Base-by-base conservation (phyloP, 164 flowering plant genomes). In the Liriodendron chinense region DNA sequence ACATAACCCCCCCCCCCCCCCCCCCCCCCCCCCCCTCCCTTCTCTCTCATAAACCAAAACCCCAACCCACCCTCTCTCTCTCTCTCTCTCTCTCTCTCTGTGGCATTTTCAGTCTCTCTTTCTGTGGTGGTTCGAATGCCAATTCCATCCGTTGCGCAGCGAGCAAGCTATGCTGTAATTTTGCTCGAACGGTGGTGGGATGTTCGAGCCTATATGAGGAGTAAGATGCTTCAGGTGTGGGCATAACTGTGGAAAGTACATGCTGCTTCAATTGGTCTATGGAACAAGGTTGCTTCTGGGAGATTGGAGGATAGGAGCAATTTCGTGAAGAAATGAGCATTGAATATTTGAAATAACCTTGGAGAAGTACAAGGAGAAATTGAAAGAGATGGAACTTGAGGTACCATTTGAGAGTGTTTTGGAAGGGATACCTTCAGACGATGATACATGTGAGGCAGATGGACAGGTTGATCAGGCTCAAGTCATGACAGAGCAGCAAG, bases 111-210 rank as follows among this genome's bases (percentile, higher is more conserved):
- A n/a, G n/a, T n/a, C n/a, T n/a, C n/a, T n/a, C n/a, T n/a, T n/a
- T n/a, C n/a, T n/a, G n/a, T 48, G 93, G 94, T 65, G 98, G 94
- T 80, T 82, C 83, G 71, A 92, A 89, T 80, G 84, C 97, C 34
- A 90, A 91, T 75, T 87, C 92, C 26, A 85, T 89, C 72, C 91
- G 90, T 85, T 96, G 47, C 85, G 95, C 47, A 87, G 93, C 78
- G 94, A 96, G 86, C 99, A 94, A 82, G 99, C 98, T 25, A 96
- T 96, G 98, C 47, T 96, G 85, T 96, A 94, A 90, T 96, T 71
- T 80, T 96, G 84, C 89, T 92, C 23, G 99, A 96, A 75, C 83
- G 99, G 25, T 92, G n/a, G n/a, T n/a, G n/a, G n/a, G n/a, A n/a
- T n/a, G n/a, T n/a, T n/a, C n/a, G n/a, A n/a, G n/a, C n/a, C 72